Conservation (phyloP, 108 stramenopile genomes). For the Nitzschia sp. region DNA sequence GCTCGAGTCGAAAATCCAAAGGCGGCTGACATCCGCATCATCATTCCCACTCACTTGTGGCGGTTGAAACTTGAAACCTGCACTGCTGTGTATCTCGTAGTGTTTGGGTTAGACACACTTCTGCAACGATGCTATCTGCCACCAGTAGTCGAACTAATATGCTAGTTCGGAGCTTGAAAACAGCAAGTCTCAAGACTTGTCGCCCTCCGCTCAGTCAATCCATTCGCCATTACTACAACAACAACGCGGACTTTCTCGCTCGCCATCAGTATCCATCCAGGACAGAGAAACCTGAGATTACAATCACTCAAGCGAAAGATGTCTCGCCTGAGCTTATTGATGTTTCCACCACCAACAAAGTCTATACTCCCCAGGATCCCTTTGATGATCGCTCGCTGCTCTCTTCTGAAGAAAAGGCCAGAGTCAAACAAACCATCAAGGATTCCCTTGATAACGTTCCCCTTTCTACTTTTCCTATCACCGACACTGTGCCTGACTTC, state of each 20-base stretch:
- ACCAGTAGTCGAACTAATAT: too few species aligned
- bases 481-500: constrained; percentile 38
- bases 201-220: too few species aligned
- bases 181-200: too few species aligned
- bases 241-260: constrained; percentile 20
- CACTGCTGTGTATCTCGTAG: too few species aligned
- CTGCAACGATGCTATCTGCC: too few species aligned
- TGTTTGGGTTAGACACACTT: too few species aligned
- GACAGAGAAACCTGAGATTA: constrained; percentile 67
- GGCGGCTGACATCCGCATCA: too few species aligned
- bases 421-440: constrained; percentile 22
- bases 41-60: too few species aligned
- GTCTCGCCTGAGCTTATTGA: constrained; percentile 8
- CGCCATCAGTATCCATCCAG: constrained; percentile 73
- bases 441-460: constrained; percentile 11
- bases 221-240: not conserved
- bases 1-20: too few species aligned
- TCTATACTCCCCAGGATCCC: constrained; percentile 36
- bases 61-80: too few species aligned
- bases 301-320: constrained; percentile 38
- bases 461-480: constrained; percentile 43
- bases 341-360: constrained; percentile 5
- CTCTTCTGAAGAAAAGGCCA: constrained; percentile 16
- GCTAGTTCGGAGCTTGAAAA: too few species aligned
- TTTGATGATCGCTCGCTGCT: constrained; percentile 45